Evolutionary conservation across 306 rosid species (phyloP), one percentile per base, ranked within the genome.

Genomic region (Casuarina cunninghamiana): DNA sequence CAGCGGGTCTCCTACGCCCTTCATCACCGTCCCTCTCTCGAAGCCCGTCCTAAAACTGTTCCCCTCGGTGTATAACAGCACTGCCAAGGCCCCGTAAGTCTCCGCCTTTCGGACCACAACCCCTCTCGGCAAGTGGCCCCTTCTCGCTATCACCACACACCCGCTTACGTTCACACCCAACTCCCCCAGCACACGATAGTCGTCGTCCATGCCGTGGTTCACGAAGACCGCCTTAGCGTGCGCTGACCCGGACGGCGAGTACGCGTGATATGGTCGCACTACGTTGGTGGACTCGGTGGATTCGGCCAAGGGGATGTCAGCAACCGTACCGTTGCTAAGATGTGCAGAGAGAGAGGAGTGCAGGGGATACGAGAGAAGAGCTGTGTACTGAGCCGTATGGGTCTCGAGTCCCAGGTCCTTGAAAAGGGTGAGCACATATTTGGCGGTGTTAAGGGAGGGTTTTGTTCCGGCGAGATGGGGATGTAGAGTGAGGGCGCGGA

Each of bases 401-500:
- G 98, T 76, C 38, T 71, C 76, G 26, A 94, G 85, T 35, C 88
- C 84, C 5, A 86, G 76, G 80, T 80, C 69, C 13, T 68, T 38
- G 86, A 91, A 91, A 63, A 86, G 89, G 88, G 84, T 65, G 42
- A 70, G 78, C 38, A 95, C 90, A 63, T 77, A 87, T 60, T 4
- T n/a, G 5, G 81, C 55, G n/a, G 89, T 85, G 19, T 81, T 81
- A 10, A 75, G 32, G 35, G 89, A 88, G 74, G 89, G 83, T 66
- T 83, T 77, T 6, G 98, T 95, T 68, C 98, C 97, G 78, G 98
- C 97, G 71, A 95, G 91, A 90, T 95, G 98, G 21, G 98, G 93
- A 71, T 86, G 97, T 5, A 60, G 76, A 57, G 98, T 92, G 75
- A 92, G 98, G 74, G 76, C 73, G 66, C 93, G 94, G 48, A 92